phyloP scores from a whole-genome alignment of 164 flowering plant species.

The Amborella trichopoda region DNA sequence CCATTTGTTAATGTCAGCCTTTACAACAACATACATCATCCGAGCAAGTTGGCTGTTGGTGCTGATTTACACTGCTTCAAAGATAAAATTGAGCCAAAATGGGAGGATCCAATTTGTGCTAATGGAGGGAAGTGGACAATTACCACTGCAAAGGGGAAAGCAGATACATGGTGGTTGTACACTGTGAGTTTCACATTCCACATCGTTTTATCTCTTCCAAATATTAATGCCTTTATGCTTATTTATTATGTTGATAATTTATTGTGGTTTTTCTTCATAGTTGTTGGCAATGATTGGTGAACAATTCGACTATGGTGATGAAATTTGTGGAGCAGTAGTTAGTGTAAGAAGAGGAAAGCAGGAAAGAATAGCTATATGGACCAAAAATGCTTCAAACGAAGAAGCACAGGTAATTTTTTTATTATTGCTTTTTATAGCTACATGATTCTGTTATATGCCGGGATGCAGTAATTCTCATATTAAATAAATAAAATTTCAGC shows the following conservation, averaged over 20 bases:
- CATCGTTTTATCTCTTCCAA: too few relatives aligned
- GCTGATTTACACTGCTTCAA: constrained; percentile 87
- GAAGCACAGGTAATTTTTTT: constrained; percentile 58
- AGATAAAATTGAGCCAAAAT: constrained; percentile 78
- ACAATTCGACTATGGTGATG: constrained; percentile 93
- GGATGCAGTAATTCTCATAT: not conserved
- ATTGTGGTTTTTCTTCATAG: constrained; percentile 29
- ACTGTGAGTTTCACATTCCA: constrained; percentile 58
- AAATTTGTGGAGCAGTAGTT: constrained; percentile 94
- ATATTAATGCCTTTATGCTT: too few relatives aligned
- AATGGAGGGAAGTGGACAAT: constrained; percentile 95
- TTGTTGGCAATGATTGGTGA: constrained; percentile 95
- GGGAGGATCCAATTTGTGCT: constrained; percentile 97
- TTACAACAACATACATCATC: constrained; percentile 69
- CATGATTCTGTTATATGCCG: not conserved
- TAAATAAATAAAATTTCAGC: not conserved
- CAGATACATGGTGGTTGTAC: constrained; percentile 70
- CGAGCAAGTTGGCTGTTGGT: constrained; percentile 69
- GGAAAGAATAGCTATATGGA: constrained; percentile 78
- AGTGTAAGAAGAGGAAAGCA: constrained; percentile 55
- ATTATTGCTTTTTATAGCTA: not conserved
- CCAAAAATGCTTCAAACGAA: constrained; percentile 84
- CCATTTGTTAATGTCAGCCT: constrained; percentile 62
- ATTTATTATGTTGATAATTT: too few relatives aligned
- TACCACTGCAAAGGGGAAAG: constrained; percentile 38